A percentile compares a stretch with the other conserved stretches of the same genome.
Evolutionary conservation across 2,329 filamentous ascomycete genomes (phyloP).

Genomic region (Trichocomaceae sp.): DNA sequence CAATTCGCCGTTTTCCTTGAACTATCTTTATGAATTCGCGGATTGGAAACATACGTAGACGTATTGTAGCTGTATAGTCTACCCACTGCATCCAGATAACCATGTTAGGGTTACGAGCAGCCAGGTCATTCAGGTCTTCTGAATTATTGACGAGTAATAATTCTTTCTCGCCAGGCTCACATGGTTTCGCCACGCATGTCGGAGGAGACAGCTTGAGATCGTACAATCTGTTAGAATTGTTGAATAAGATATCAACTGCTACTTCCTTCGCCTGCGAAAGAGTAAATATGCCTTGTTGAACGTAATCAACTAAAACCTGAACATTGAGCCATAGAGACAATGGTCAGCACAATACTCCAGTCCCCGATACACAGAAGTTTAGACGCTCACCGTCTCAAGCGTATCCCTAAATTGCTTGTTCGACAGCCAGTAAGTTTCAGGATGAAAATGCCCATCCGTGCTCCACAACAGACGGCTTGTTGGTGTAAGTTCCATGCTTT

Average conservation of each 20-base stretch:
- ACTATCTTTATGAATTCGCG: slow-evolving; percentile 48
- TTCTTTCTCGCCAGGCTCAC: not conserved
- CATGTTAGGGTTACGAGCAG: slow-evolving; percentile 45
- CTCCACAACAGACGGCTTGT: slow-evolving; percentile 72
- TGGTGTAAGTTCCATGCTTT: slow-evolving; percentile 69
- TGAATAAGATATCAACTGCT: slow-evolving; percentile 64
- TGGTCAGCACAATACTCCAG: not conserved
- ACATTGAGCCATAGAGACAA: not conserved
- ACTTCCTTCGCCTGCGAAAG: slow-evolving; percentile 57
- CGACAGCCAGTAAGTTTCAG: slow-evolving; percentile 69
- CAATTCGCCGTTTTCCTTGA: slow-evolving; percentile 44
- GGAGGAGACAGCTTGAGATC: slow-evolving; percentile 43
- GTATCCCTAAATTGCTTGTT: slow-evolving; percentile 65
- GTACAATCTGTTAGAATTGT: slow-evolving; percentile 72
- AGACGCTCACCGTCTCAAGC: slow-evolving; percentile 54
- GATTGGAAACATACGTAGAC: slow-evolving; percentile 62
- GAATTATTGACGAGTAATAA: slow-evolving; percentile 4
- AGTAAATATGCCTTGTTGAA: slow-evolving; percentile 57
- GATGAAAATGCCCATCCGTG: slow-evolving; percentile 72
- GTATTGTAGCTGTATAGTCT: slow-evolving; percentile 66
- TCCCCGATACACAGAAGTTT: not conserved
- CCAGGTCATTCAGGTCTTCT: slow-evolving; percentile 40
- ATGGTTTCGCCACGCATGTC: slow-evolving; percentile 14
- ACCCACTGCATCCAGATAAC: slow-evolving; percentile 71
- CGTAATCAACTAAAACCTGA: slow-evolving; percentile 60